Base-by-base conservation (phyloP, 352 stramenopile genomes). In the Phytophthora lateralis region DNA sequence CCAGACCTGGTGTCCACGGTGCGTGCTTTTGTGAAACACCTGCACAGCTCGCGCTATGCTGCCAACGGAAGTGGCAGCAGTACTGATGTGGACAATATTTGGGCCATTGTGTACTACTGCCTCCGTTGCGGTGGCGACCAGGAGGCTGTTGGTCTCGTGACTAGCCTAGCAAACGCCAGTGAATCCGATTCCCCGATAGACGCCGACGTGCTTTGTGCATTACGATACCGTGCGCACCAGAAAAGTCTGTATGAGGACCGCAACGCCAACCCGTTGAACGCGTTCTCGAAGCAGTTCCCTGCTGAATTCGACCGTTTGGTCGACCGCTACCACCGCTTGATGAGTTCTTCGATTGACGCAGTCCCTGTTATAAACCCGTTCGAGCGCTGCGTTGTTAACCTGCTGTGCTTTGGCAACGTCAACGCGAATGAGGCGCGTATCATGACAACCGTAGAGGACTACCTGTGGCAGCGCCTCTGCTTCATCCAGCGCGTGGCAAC, bases 381-480 rank as follows among this genome's bases (percentile, higher is more conserved):
- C 57, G 85, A 93, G 53, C 78, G 80, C 45, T 92, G 80, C 6
- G 86, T 93, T n/a, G 46, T 95, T 15, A 95, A 95, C 55, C 26
- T 95, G 44, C 47, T 95, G 20, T 88, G 80, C 55, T 85, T 90
- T 53, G 78, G 81, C 45, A 91, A 95, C 56, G 63, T 88, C 18
- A 91, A 93, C 51, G 76, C 79, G 17, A 91, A 84, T 34, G 83
- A 95, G 53, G 63, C 72, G 3, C 82, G 82, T 38, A 88, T 95
- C 41, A 60, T 91, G 34, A 85, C 81, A 24, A 95, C 85, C 20
- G 83, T 95, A 42, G 86, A 95, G 67, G 86, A 95, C 55, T 95
- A 93, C 50, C 37, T 95, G 46, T 95, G 86, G 86, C 86, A 95
- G 55, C 82, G 85, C 0, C 71, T 93, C 21, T 93, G 81, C 62